Evolutionary conservation across 2,329 filamentous ascomycete species (phyloP).

Genomic region (Epichloe sp.): DNA sequence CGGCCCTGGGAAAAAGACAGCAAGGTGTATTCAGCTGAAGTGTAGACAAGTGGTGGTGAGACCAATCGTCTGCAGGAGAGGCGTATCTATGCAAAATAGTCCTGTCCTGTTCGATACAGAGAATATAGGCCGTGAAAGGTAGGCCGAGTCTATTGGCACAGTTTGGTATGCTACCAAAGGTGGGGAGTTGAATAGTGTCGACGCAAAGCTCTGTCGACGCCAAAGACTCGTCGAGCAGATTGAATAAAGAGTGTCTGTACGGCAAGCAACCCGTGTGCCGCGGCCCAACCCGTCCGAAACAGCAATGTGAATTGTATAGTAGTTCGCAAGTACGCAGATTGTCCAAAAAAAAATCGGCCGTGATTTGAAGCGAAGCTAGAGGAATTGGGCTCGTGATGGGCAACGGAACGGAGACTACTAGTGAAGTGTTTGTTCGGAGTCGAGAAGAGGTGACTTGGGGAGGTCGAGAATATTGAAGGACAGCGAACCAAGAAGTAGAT

Average conservation of each 20-base stretch:
- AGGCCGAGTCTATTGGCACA: not conserved
- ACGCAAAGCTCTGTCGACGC: not conserved
- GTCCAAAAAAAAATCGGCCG: slow-evolving; percentile 5
- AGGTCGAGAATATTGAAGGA: slow-evolving; percentile 1
- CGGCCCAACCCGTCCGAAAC: slow-evolving; percentile 4
- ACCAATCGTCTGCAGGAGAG: not conserved
- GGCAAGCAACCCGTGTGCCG: slow-evolving; percentile 1
- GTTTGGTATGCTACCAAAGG: not conserved
- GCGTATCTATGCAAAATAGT: not conserved
- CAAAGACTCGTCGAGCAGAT: not conserved
- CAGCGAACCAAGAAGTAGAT: slow-evolving; percentile 16
- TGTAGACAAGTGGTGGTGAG: not conserved
- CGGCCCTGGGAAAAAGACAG: not conserved
- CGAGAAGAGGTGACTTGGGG: not conserved
- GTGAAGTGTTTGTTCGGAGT: not conserved
- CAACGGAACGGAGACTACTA: not conserved
- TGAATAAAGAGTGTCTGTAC: not conserved
- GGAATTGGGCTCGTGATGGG: not conserved
- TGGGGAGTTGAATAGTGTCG: not conserved
- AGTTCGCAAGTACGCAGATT: slow-evolving; percentile 1
- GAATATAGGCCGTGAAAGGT: not conserved
- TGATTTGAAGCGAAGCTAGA: slow-evolving; percentile 6
- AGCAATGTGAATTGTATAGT: slow-evolving; percentile 1
- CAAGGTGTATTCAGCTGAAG: not conserved
- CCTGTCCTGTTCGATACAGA: not conserved